Conservation (phyloP, 495 filamentous ascomycete genomes). For the Penicillium lagena region DNA sequence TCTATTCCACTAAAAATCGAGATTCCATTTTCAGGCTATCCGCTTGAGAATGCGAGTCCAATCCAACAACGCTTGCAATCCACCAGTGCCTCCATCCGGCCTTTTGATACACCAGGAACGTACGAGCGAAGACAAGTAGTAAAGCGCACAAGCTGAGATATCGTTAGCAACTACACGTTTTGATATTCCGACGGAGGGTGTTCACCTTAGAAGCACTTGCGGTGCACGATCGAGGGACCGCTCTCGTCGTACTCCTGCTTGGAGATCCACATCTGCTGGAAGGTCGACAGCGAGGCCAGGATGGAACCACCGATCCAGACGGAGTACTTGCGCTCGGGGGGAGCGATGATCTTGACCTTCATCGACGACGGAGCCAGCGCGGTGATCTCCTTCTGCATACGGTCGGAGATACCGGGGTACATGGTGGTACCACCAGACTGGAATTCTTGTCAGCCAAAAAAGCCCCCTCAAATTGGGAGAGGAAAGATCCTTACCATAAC, state of each 20-base stretch:
- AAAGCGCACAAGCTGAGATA: conserved; percentile 2
- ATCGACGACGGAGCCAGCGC: conserved; percentile 95
- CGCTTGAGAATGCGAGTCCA: conserved; percentile 42
- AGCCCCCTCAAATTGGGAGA: not conserved
- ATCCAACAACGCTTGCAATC: conserved; percentile 41
- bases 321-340: conserved; percentile 75
- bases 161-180: too few relatives aligned
- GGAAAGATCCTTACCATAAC: conserved; percentile 72
- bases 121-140: conserved; percentile 36
- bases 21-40: conserved; percentile 43
- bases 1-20: conserved; percentile 45
- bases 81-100: conserved; percentile 37
- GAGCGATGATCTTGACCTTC: conserved; percentile 77
- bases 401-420: conserved; percentile 99
- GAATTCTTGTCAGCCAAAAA: conserved; percentile 4
- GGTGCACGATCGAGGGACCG: conserved; percentile 98
- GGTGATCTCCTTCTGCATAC: conserved; percentile 99
- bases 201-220: conserved; percentile 98
- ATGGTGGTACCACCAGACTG: conserved; percentile 98
- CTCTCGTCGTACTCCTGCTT: conserved; percentile 99
- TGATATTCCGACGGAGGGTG: too few relatives aligned
- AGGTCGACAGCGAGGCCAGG: conserved; percentile 96
- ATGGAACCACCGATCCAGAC: conserved; percentile 99
- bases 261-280: conserved; percentile 99
- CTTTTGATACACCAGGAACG: conserved; percentile 47